phyloP scores from a whole-genome alignment of 2,329 filamentous ascomycete genomes.

The Neonectria ditissima region DNA sequence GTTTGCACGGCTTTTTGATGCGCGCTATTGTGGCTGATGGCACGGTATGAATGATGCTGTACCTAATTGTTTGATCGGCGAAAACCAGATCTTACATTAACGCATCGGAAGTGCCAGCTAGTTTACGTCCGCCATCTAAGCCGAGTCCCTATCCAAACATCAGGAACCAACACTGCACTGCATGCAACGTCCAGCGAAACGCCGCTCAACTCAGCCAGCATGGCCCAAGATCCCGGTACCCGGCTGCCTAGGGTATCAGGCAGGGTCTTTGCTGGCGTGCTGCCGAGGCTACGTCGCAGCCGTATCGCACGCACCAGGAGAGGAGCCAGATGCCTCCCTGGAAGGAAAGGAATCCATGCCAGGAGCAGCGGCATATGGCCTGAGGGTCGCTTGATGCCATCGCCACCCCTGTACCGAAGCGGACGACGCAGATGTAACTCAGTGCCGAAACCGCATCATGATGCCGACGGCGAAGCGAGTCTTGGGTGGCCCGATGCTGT shows the following conservation, averaged over 20 bases:
- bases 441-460: slow-evolving; percentile 20
- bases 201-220: slow-evolving; percentile 10
- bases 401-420: slow-evolving; percentile 14
- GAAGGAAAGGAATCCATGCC: neutral
- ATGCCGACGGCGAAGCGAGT: slow-evolving; percentile 12
- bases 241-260: neutral
- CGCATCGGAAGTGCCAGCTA: slow-evolving; percentile 1
- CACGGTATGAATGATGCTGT: neutral
- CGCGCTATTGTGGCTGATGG: too few species aligned
- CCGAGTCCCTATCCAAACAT: neutral
- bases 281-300: slow-evolving; percentile 2
- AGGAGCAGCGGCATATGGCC: slow-evolving; percentile 7
- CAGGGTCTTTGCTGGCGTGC: neutral
- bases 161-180: slow-evolving; percentile 2
- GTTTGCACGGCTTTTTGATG: slow-evolving; percentile 2
- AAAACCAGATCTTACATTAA: slow-evolving; percentile 6
- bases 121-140: neutral
- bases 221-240: slow-evolving; percentile 1
- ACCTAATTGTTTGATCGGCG: neutral
- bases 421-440: neutral
- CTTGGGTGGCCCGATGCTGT: neutral
- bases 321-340: slow-evolving; percentile 2
- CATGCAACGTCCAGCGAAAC: slow-evolving; percentile 9
- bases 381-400: slow-evolving; percentile 21
- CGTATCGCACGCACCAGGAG: slow-evolving; percentile 14